Evolutionary conservation across 805 yeast genomes (phyloP), one percentile per base, ranked within the genome.

Genomic region (Saccharomycopsis sp.): DNA sequence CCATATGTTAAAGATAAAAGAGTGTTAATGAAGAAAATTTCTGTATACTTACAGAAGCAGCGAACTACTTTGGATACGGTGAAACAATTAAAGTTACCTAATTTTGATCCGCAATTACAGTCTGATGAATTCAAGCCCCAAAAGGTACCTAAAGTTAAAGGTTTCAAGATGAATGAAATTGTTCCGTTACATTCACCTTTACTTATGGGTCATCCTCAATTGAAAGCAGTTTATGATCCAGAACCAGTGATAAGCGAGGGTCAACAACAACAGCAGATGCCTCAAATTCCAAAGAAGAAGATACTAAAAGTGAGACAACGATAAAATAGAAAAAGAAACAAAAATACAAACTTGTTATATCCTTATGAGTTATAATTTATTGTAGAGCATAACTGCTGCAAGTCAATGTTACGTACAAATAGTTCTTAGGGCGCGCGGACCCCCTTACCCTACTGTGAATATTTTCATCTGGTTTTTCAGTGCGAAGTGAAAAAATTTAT

Each of bases 141-240:
- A 54, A 69, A 74, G 62, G 61, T 82, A 56, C 95, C 95, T 8
- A 68, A 65, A 45, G 96, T 94, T n/a, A 76, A 78, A 54, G 96
- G 96, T 9, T 83, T 85, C 70, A 77, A 72, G 56, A 83, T 89
- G 85, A 86, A 85, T 61, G 75, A 80, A 2, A 79, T 90, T 37
- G 86, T 89, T 11, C 98, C 98, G n/a, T 70, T 87, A 24, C 87
- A 82, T 56, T 81, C 94, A 43, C 78, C 82, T 16, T 78, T 82
- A 37, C 72, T 89, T 36, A 73, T 85, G 70, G 89, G 85, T 24
- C 87, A 85, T 55, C 96, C 96, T 41, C 79, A 80, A 71, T 79
- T 88, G 1, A 86, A 79, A 51, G 63, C 72, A 45, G 74, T 83
- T 28, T 84, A 84, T 56, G 80, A 77, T 28, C 67, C 64, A 43